Conservation (phyloP, 495 filamentous ascomycete genomes). For the Trichoderma asperelloides region DNA sequence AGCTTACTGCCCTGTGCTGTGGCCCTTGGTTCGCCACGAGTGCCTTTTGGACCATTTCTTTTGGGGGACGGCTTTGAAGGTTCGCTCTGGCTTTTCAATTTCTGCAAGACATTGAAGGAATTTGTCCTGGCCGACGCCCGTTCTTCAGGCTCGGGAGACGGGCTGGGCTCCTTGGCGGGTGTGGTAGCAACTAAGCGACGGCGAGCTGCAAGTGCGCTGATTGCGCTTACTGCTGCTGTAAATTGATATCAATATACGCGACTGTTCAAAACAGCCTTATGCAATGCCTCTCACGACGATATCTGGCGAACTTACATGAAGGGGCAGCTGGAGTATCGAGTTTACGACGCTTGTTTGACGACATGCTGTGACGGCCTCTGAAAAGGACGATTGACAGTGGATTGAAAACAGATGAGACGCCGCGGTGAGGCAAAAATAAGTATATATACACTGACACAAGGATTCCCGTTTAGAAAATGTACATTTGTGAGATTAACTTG, state of each 20-base stretch:
- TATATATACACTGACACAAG: too few relatives aligned
- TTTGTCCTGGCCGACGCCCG: constrained; percentile 13
- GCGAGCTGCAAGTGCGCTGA: constrained; percentile 10
- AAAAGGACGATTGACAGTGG: not conserved
- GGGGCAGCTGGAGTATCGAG: constrained; percentile 1
- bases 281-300: not conserved
- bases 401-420: not conserved
- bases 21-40: not conserved
- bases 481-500: too few relatives aligned
- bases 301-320: not conserved
- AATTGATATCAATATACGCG: too few relatives aligned
- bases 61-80: not conserved
- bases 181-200: constrained; percentile 1
- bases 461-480: too few relatives aligned
- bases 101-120: constrained; percentile 9
- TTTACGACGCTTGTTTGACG: constrained; percentile 8
- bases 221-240: constrained; percentile 7
- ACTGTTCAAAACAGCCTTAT: not conserved
- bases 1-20: not conserved
- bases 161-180: constrained; percentile 12
- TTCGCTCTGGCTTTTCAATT: constrained; percentile 14
- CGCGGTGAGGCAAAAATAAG: not conserved
- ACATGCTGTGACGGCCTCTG: not conserved
- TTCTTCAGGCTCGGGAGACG: constrained; percentile 16
- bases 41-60: not conserved